Evolutionary conservation across 2,329 filamentous ascomycete genomes (phyloP).

Genomic region (Colletotrichum tamarilloi): DNA sequence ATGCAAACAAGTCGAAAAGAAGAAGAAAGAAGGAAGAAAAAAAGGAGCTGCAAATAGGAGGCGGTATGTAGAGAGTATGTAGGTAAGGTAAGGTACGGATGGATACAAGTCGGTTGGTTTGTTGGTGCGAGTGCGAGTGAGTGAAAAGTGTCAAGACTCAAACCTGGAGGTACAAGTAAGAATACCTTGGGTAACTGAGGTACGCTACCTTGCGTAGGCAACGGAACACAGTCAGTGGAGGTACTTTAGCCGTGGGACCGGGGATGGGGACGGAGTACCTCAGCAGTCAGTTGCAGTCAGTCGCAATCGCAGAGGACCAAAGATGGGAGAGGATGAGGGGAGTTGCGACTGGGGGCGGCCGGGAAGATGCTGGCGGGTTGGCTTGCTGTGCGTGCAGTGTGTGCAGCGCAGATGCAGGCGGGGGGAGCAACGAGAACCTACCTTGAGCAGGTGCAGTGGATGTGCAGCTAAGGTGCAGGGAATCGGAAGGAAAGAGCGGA

Average conservation of each 20-base stretch:
- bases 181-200: too few species aligned
- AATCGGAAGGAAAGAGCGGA: not conserved
- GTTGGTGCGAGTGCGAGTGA: not conserved
- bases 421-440: not conserved
- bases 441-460: not conserved
- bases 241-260: not conserved
- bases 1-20: not conserved
- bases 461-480: not conserved
- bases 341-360: not conserved
- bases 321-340: not conserved
- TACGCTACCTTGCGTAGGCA: too few species aligned
- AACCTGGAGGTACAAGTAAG: too few species aligned
- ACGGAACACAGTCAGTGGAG: not conserved
- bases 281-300: not conserved
- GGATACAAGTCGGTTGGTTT: constrained; percentile 6
- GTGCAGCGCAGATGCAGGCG: not conserved
- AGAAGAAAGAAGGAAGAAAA: not conserved
- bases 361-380: not conserved
- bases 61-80: not conserved
- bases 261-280: not conserved
- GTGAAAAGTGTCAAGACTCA: constrained; percentile 17
- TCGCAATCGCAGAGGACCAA: not conserved
- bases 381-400: not conserved
- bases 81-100: constrained; percentile 4
- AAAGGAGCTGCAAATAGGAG: not conserved